These are phyloP conservation scores for Phanerodontia chrysosporium DNA, from an alignment of 768 basidiomycete genomes.

Conservation along the genomic window DNA sequence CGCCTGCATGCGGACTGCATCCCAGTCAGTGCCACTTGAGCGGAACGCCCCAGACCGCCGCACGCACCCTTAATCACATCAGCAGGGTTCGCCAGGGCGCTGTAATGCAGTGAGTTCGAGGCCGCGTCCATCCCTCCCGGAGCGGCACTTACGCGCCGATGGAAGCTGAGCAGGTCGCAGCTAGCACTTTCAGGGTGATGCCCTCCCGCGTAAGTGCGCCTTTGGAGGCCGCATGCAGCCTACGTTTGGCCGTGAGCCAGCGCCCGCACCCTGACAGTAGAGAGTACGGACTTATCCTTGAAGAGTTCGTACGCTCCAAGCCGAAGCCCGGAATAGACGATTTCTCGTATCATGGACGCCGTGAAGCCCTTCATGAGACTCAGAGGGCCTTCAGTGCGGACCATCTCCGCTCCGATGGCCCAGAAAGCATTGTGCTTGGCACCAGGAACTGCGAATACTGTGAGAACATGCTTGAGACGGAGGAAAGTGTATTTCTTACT, in stretches of 20 bases:
- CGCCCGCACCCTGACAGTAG: neutral
- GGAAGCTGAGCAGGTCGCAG: constrained; percentile 28
- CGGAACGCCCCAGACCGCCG: neutral
- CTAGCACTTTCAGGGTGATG: constrained; percentile 28
- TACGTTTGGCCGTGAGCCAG: neutral
- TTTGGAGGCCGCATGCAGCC: constrained; percentile 19
- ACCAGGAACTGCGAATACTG: constrained; percentile 20
- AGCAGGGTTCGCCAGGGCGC: constrained; percentile 32
- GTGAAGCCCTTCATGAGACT: constrained; percentile 30
- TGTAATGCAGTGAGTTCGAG: constrained; percentile 5
- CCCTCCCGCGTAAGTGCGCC: constrained; percentile 29
- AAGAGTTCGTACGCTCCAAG: constrained; percentile 35
- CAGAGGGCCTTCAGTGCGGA: constrained; percentile 26
- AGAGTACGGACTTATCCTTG: constrained; percentile 29
- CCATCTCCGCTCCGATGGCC: constrained; percentile 30
- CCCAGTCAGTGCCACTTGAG: neutral
- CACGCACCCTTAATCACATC: constrained; percentile 31
- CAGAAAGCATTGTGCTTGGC: constrained; percentile 28
- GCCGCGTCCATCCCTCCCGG: neutral
- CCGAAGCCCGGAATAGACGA: constrained; percentile 32
- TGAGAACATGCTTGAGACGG: neutral
- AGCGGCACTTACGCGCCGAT: constrained; percentile 27
- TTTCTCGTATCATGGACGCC: constrained; percentile 32
- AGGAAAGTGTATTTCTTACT: constrained; percentile 13
- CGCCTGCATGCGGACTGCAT: constrained; percentile 34